Evolutionary conservation across 1,284 basidiomycete genomes (phyloP).

Genomic region (Phylloporus sp.): DNA sequence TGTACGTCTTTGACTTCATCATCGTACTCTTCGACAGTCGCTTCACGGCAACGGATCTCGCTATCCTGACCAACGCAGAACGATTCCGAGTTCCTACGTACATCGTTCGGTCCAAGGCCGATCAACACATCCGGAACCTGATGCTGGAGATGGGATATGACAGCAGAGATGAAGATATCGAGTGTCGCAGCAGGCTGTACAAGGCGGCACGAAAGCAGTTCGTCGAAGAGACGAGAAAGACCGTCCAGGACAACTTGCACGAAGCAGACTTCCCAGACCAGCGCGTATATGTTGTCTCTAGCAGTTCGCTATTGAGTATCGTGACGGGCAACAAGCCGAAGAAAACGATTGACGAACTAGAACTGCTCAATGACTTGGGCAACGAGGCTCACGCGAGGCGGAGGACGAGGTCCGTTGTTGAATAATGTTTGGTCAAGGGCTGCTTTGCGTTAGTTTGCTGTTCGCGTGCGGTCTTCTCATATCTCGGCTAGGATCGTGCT

Average conservation of each 20-base stretch:
- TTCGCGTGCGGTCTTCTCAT: no score
- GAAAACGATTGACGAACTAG: constrained; percentile 30
- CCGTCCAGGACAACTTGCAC: constrained; percentile 18
- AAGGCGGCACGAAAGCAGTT: constrained; percentile 19
- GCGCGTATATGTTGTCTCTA: constrained; percentile 32
- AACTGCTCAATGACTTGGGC: constrained; percentile 23
- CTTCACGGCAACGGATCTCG: constrained; percentile 23
- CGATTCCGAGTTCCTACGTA: background rate
- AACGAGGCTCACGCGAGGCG: constrained; percentile 19
- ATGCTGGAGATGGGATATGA: background rate
- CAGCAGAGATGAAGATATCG: constrained; percentile 18
- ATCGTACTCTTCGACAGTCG: constrained; percentile 32
- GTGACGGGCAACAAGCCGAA: constrained; percentile 19
- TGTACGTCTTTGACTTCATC: constrained; percentile 32
- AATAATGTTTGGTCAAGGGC: no score
- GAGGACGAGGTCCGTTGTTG: background rate
- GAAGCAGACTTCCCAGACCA: constrained; percentile 26
- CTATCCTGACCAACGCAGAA: background rate
- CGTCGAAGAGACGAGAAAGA: constrained; percentile 21
- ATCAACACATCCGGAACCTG: constrained; percentile 29
- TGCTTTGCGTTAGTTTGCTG: no score
- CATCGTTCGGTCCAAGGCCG: constrained; percentile 30
- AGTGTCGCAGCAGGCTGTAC: constrained; percentile 17
- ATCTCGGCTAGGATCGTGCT: no score
- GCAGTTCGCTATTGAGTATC: constrained; percentile 17